These are phyloP conservation scores for Tylopilus sp. DNA, from an alignment of 768 basidiomycete species.

Conservation along the genomic window DNA sequence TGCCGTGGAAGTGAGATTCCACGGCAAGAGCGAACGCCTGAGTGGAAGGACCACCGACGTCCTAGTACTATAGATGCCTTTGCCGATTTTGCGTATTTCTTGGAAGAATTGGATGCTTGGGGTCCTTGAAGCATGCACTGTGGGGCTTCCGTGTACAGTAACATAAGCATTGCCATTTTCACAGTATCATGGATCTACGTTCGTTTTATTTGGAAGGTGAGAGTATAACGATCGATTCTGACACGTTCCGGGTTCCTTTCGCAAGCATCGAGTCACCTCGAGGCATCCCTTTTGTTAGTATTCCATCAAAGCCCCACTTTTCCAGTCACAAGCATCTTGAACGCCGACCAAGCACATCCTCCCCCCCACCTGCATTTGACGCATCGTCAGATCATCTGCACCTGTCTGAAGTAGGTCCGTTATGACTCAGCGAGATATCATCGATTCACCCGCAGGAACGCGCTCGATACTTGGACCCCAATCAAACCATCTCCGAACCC, in stretches of 20 bases:
- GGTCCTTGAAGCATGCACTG: background rate
- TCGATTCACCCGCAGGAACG: background rate
- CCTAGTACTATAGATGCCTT: no score
- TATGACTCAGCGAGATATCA: slow-evolving; percentile 5
- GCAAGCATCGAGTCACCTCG: no score
- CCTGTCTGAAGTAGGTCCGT: no score
- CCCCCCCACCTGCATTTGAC: no score
- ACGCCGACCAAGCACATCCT: background rate
- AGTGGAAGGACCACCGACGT: no score
- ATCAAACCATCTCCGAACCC: background rate
- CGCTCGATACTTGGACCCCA: background rate
- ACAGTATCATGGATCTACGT: background rate
- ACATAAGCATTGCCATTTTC: background rate
- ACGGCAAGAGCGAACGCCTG: no score
- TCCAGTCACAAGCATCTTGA: background rate
- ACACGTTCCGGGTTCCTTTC: background rate
- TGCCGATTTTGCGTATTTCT: no score
- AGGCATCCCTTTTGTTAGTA: background rate
- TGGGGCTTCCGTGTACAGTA: background rate
- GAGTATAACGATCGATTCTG: background rate
- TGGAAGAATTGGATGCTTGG: background rate
- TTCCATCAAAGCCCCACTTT: background rate
- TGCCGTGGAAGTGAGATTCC: no score
- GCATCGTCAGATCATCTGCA: no score
- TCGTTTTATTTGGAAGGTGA: background rate